phyloP scores from a whole-genome alignment of 2,329 filamentous ascomycete genomes.

The Annulohypoxylon truncatum region DNA sequence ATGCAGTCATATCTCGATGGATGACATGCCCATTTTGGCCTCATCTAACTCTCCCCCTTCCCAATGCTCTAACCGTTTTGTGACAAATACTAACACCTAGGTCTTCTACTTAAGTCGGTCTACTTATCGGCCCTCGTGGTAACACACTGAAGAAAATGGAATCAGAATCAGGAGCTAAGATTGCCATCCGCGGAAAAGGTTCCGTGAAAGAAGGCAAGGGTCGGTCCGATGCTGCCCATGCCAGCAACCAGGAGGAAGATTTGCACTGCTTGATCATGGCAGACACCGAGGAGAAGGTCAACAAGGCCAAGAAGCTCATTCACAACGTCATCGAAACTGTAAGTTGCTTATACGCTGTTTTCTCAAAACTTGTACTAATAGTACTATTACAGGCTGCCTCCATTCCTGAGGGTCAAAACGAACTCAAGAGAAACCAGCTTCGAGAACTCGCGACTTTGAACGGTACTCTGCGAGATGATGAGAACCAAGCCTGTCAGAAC shows the following conservation, averaged over 20 bases:
- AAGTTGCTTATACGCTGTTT: slow-evolving; percentile 56
- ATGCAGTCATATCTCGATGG: slow-evolving; percentile 53
- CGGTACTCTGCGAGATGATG: slow-evolving; percentile 97
- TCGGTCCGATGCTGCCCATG: slow-evolving; percentile 97
- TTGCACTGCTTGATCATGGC: slow-evolving; percentile 99
- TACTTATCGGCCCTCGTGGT: slow-evolving; percentile 99
- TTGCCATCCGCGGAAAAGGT: slow-evolving; percentile 98
- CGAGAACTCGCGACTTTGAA: slow-evolving; percentile 97
- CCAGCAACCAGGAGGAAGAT: slow-evolving; percentile 99
- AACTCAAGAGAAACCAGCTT: slow-evolving; percentile 98
- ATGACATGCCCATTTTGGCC: slow-evolving; percentile 47
- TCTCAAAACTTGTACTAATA: slow-evolving; percentile 41
- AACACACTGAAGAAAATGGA: slow-evolving; percentile 99
- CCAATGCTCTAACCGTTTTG: slow-evolving; percentile 54
- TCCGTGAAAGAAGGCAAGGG: slow-evolving; percentile 99
- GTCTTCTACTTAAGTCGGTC: slow-evolving; percentile 92
- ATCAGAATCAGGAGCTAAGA: slow-evolving; percentile 95
- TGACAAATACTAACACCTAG: slow-evolving; percentile 87
- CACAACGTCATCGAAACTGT: slow-evolving; percentile 99
- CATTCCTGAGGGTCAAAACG: slow-evolving; percentile 98
- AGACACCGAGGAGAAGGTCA: slow-evolving; percentile 99
- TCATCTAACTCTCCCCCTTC: slow-evolving; percentile 51
- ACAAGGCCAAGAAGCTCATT: slow-evolving; percentile 98
- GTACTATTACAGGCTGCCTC: slow-evolving; percentile 80
- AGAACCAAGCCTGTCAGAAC: slow-evolving; percentile 99